Percentiles rank a stretch among this genome's conserved stretches.
phyloP scores from a whole-genome alignment of 2,329 filamentous ascomycete species.

The Cyanodermella asteris region DNA sequence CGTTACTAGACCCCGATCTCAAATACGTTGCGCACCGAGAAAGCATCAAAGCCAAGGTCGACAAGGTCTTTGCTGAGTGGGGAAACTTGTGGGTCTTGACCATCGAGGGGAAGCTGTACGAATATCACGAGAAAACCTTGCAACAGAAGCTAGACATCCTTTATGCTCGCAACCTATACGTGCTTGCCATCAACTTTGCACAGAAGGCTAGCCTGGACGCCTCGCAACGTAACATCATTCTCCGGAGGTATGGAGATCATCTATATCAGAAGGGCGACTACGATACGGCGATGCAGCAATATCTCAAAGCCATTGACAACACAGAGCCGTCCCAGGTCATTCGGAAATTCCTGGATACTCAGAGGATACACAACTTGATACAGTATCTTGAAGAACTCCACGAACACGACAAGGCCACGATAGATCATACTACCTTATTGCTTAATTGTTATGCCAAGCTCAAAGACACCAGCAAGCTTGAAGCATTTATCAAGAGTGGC shows the following conservation, averaged over 20 bases:
- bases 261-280: constrained; percentile 90
- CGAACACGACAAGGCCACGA: constrained; percentile 77
- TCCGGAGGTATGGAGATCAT: constrained; percentile 81
- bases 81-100: constrained; percentile 78
- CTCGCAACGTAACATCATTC: constrained; percentile 74
- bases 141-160: constrained; percentile 82
- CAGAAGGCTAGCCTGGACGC: constrained; percentile 66
- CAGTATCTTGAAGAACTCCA: constrained; percentile 93
- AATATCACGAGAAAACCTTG: constrained; percentile 76
- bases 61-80: constrained; percentile 69
- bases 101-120: constrained; percentile 76
- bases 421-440: constrained; percentile 83
- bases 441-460: constrained; percentile 96
- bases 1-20: constrained; percentile 74
- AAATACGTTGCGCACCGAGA: constrained; percentile 81
- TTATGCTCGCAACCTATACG: constrained; percentile 82
- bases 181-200: constrained; percentile 76
- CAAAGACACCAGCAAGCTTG: constrained; percentile 89
- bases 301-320: constrained; percentile 84
- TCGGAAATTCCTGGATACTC: constrained; percentile 87
- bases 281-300: constrained; percentile 97
- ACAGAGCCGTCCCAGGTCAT: constrained; percentile 95
- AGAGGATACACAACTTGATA: constrained; percentile 91
- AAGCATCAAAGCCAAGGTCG: constrained; percentile 58
- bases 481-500: constrained; percentile 89